A percentile compares a stretch with the other conserved stretches of the same genome.
These are phyloP conservation scores for Eudorina sp. DNA, from an alignment of 139 green algal genomes.

Conservation along the genomic window DNA sequence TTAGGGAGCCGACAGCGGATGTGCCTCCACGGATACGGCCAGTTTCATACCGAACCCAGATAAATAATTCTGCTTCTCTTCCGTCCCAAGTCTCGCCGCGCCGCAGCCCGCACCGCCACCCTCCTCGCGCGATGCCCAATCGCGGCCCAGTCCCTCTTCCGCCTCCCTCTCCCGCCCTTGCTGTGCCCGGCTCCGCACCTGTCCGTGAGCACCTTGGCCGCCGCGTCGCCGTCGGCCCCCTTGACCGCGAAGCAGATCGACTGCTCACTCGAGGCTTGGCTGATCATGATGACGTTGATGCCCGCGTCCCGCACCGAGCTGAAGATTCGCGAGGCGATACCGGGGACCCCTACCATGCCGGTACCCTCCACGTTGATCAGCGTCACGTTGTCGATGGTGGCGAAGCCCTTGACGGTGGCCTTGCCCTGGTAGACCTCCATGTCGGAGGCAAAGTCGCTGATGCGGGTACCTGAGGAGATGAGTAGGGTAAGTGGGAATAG, in stretches of 20 bases:
- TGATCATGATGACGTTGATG: constrained; percentile 99
- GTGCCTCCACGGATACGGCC: too few relatives aligned
- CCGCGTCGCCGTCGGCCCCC: constrained; percentile 52
- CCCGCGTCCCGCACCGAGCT: constrained; percentile 84
- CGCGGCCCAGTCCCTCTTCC: too few relatives aligned
- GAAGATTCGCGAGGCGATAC: constrained; percentile 94
- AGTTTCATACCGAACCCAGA: too few relatives aligned
- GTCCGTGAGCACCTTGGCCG: constrained; percentile 59
- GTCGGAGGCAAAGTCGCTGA: constrained; percentile 55
- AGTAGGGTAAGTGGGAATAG: too few relatives aligned
- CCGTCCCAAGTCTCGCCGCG: too few relatives aligned
- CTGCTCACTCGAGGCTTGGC: constrained; percentile 95
- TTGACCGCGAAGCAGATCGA: constrained; percentile 97
- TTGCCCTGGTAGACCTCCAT: constrained; percentile 54
- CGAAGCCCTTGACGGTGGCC: constrained; percentile 94
- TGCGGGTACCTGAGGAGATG: constrained; percentile 57
- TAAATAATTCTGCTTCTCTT: too few relatives aligned
- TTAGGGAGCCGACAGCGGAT: too few relatives aligned
- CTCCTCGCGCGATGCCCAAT: too few relatives aligned
- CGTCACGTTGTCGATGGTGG: constrained; percentile 95
- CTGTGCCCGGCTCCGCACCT: constrained; percentile 47
- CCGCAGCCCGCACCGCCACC: too few relatives aligned
- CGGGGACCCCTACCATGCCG: constrained; percentile 97
- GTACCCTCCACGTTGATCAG: constrained; percentile 98
- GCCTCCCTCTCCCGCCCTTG: too few relatives aligned